A percentile compares a stretch with the other conserved stretches of the same genome.
Conservation (phyloP, 78 protist genomes). For the Andalucia godoyi region DNA sequence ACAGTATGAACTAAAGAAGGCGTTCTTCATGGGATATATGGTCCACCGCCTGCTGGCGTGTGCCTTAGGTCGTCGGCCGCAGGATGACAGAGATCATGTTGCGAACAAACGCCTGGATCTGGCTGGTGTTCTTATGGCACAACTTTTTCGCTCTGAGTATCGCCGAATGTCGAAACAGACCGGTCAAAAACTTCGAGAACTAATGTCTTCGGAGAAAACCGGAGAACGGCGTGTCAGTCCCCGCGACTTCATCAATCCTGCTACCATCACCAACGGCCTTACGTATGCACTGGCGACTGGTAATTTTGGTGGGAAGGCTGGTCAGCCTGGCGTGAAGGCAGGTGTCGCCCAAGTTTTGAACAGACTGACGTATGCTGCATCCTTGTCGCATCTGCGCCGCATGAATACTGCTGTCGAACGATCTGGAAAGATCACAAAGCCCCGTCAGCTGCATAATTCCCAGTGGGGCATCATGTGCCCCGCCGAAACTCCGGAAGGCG, state of each 20-base stretch:
- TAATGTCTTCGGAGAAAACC: background rate
- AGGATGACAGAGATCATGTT: conserved; percentile 97
- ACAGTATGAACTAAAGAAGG: conserved; percentile 82
- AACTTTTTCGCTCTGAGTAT: background rate
- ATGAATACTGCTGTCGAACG: conserved; percentile 89
- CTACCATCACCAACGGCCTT: conserved; percentile 77
- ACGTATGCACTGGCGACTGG: conserved; percentile 93
- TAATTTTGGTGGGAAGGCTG: conserved; percentile 84
- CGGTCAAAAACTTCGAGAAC: background rate
- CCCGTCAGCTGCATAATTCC: conserved; percentile 96
- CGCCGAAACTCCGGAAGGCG: conserved; percentile 97
- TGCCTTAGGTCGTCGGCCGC: conserved; percentile 60
- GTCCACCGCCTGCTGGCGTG: conserved; percentile 77
- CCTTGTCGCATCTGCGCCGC: conserved; percentile 94
- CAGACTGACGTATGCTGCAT: conserved; percentile 88
- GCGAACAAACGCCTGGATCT: conserved; percentile 97
- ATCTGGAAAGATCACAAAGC: conserved; percentile 81
- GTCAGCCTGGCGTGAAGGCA: conserved; percentile 26
- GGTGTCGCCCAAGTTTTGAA: conserved; percentile 93
- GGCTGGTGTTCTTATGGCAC: conserved; percentile 88
- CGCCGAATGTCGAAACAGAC: background rate
- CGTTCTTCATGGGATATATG: conserved; percentile 92
- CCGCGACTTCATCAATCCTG: conserved; percentile 11
- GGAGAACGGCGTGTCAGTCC: background rate
- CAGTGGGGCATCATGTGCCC: conserved; percentile 99